phyloP scores from a whole-genome alignment of 257 asterid species.

The Verbena officinalis region DNA sequence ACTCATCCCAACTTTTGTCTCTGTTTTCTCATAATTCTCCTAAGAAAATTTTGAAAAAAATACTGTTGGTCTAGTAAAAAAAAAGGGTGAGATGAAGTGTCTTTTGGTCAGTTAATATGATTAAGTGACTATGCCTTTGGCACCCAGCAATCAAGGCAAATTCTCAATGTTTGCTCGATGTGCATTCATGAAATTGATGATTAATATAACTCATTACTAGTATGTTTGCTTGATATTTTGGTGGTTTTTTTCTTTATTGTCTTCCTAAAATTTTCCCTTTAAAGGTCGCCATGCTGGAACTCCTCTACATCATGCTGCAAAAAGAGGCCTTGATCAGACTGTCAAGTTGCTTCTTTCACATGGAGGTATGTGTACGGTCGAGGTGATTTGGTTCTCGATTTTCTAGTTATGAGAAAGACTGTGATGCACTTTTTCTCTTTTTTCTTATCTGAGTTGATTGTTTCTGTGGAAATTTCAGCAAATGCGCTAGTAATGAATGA shows the following conservation, averaged over 20 bases:
- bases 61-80: background rate
- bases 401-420: conserved; percentile 25
- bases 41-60: background rate
- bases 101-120: conserved; percentile 4
- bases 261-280: conserved; percentile 20
- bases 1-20: background rate
- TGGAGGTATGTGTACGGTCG: conserved; percentile 62
- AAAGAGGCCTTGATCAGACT: conserved; percentile 91
- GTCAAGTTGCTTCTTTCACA: conserved; percentile 84
- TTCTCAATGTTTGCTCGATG: too few species aligned
- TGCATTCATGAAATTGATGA: background rate
- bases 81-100: background rate
- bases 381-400: conserved; percentile 13
- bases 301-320: conserved; percentile 97
- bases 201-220: background rate
- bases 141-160: conserved; percentile 2
- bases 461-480: conserved; percentile 51
- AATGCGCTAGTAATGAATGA: conserved; percentile 88
- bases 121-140: background rate
- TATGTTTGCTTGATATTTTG: background rate
- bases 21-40: conserved; percentile 3
- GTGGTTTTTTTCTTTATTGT: conserved; percentile 10
- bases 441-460: conserved; percentile 18
- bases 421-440: background rate
- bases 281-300: conserved; percentile 93